These are phyloP conservation scores for Chlamydomonas reinhardtii DNA, from an alignment of 163 green algal genomes.

Conservation along the genomic window DNA sequence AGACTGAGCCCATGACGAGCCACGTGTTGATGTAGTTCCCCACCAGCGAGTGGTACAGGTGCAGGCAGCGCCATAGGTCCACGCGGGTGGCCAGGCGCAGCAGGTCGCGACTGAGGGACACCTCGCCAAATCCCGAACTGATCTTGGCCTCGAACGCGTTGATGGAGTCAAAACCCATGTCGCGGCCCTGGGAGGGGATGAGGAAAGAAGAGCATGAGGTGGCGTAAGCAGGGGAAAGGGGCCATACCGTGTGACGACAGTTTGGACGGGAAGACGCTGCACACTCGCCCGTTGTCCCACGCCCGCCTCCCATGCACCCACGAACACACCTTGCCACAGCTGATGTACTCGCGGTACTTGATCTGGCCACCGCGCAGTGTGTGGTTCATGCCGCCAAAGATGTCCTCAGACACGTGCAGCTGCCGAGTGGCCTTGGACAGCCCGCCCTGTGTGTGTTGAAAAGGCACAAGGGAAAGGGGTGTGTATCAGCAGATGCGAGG, in stretches of 20 bases:
- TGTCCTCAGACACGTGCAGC: constrained; percentile 87
- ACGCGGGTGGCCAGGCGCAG: constrained; percentile 81
- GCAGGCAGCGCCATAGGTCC: constrained; percentile 87
- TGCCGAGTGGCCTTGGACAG: constrained; percentile 56
- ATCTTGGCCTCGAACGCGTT: constrained; percentile 90
- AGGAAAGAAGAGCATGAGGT: too few species aligned
- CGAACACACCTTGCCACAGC: constrained; percentile 76
- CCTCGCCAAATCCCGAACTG: constrained; percentile 84
- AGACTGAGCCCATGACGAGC: constrained; percentile 69
- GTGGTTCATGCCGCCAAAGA: constrained; percentile 90
- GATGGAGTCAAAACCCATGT: constrained; percentile 94
- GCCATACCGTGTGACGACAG: too few species aligned
- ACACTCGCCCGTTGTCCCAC: too few species aligned
- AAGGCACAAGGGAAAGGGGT: background rate
- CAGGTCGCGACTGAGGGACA: constrained; percentile 85
- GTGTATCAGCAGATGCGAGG: too few species aligned
- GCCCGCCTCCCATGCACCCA: too few species aligned
- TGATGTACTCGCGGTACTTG: constrained; percentile 92
- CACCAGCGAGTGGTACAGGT: constrained; percentile 79
- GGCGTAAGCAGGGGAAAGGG: too few species aligned
- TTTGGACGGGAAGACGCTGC: too few species aligned
- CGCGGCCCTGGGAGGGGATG: constrained; percentile 57
- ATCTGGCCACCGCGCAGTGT: constrained; percentile 81
- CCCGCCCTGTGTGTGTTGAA: background rate
- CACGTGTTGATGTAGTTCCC: constrained; percentile 77